Evolutionary conservation across 305 asterid genomes (phyloP).

Genomic region (Fraxinus greggii): DNA sequence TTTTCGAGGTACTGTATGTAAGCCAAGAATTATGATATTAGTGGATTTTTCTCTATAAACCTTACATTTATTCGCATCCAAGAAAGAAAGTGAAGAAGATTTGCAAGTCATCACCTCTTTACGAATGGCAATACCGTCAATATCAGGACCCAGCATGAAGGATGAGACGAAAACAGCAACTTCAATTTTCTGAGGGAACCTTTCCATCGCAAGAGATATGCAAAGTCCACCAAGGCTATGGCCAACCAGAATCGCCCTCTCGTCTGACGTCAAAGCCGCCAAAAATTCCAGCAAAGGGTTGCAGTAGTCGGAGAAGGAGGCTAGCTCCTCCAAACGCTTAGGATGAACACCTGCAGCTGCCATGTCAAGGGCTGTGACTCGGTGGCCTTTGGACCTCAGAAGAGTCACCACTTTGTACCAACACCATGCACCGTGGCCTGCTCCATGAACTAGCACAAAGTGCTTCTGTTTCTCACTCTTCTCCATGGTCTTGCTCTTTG

Average conservation of each 20-base stretch:
- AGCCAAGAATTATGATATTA: background rate
- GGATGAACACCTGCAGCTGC: slow-evolving; percentile 43
- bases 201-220: slow-evolving; percentile 44
- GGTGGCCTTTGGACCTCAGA: slow-evolving; percentile 40
- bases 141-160: slow-evolving; percentile 38
- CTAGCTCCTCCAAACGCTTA: slow-evolving; percentile 25
- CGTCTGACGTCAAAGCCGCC: slow-evolving; percentile 25
- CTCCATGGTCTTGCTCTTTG: too few relatives aligned
- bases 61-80: too few relatives aligned
- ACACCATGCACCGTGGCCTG: slow-evolving; percentile 54
- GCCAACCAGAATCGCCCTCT: slow-evolving; percentile 44
- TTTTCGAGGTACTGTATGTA: slow-evolving; percentile 19
- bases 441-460: slow-evolving; percentile 47
- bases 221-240: slow-evolving; percentile 46
- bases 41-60: background rate
- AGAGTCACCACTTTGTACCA: slow-evolving; percentile 43
- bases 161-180: slow-evolving; percentile 47
- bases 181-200: slow-evolving; percentile 34
- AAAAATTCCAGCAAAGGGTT: slow-evolving; percentile 39
- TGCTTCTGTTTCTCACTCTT: slow-evolving; percentile 15
- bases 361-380: slow-evolving; percentile 50
- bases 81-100: background rate
- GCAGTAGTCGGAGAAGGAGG: slow-evolving; percentile 28
- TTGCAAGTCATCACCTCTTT: slow-evolving; percentile 30
- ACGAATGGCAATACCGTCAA: background rate